Evolutionary conservation across 2,329 filamentous ascomycete genomes (phyloP).

Genomic region (Colletotrichum paranaense): DNA sequence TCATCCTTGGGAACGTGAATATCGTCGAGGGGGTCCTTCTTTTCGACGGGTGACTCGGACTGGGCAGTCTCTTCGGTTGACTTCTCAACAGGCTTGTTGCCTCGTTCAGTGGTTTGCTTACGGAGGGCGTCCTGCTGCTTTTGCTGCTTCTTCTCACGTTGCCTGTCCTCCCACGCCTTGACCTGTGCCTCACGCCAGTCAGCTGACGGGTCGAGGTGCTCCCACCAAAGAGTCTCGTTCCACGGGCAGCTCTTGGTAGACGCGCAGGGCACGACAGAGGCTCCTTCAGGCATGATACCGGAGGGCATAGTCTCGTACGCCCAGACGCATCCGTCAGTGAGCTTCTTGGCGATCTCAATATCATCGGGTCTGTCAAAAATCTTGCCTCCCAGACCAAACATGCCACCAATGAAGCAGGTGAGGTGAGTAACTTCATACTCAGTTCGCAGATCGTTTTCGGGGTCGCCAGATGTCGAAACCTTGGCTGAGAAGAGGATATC

Average conservation of each 20-base stretch:
- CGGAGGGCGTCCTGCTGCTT: slow-evolving; percentile 41
- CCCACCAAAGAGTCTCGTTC: slow-evolving; percentile 62
- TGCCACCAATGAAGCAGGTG: slow-evolving; percentile 77
- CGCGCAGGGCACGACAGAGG: slow-evolving; percentile 61
- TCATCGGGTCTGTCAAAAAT: slow-evolving; percentile 70
- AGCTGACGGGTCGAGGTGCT: slow-evolving; percentile 58
- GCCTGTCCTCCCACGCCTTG: slow-evolving; percentile 56
- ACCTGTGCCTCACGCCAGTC: slow-evolving; percentile 56
- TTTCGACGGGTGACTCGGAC: not conserved
- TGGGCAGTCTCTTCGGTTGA: not conserved
- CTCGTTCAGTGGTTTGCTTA: slow-evolving; percentile 29
- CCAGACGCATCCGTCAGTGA: slow-evolving; percentile 78
- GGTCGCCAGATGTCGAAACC: slow-evolving; percentile 58
- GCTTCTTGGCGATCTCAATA: slow-evolving; percentile 70
- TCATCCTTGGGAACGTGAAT: slow-evolving; percentile 29
- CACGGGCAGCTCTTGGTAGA: slow-evolving; percentile 61
- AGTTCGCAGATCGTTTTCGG: slow-evolving; percentile 50
- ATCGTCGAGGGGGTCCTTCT: slow-evolving; percentile 25
- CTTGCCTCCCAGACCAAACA: slow-evolving; percentile 74
- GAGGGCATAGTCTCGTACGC: slow-evolving; percentile 70
- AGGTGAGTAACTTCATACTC: slow-evolving; percentile 73
- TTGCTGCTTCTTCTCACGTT: slow-evolving; percentile 46
- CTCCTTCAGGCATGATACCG: slow-evolving; percentile 74
- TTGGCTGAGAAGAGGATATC: slow-evolving; percentile 82
- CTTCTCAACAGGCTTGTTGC: not conserved